Conservation (phyloP, 805 yeast species). For the Komagataella pastoris region DNA sequence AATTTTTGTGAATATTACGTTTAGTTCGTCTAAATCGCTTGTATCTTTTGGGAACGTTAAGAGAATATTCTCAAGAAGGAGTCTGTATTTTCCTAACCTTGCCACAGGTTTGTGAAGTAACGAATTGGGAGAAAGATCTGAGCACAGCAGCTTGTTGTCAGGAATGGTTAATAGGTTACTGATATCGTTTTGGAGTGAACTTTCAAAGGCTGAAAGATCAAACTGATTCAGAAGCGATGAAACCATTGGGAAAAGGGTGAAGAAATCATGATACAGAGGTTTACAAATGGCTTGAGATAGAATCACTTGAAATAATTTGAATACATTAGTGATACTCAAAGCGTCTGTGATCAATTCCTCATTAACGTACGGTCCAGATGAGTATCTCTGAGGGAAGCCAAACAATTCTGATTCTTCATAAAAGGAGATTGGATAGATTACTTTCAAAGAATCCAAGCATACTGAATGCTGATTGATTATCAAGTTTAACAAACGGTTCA, state of each 20-base stretch:
- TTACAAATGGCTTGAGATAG: background rate
- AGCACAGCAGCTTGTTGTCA: background rate
- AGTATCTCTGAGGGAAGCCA: background rate
- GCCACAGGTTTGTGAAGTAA: slow-evolving; percentile 30
- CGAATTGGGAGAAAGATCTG: slow-evolving; percentile 39
- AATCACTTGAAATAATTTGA: background rate
- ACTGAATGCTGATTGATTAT: slow-evolving; percentile 18
- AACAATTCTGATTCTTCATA: slow-evolving; percentile 6
- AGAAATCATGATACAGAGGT: background rate
- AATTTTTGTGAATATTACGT: background rate
- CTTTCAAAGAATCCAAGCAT: slow-evolving; percentile 15
- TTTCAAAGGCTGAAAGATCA: background rate
- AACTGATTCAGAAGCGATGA: background rate
- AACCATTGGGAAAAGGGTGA: background rate
- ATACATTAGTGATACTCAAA: background rate
- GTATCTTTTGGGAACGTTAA: slow-evolving; percentile 15
- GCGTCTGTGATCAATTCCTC: background rate
- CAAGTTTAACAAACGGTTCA: slow-evolving; percentile 14
- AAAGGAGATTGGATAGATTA: slow-evolving; percentile 10
- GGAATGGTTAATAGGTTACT: background rate
- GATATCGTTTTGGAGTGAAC: background rate
- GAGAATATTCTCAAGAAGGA: slow-evolving; percentile 30
- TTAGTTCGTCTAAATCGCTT: slow-evolving; percentile 6
- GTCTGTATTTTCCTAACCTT: slow-evolving; percentile 33
- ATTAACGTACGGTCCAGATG: background rate